Conservation (phyloP, 345 rosid species). For the Citrus sinensis region DVS_A1.0 CM039164.1:15367501-15368000, state of each 20-base stretch:
- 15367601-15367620: too few species aligned
- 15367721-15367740: constrained; percentile 18
- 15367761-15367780: constrained; percentile 86
- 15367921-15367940: background rate
- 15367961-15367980: too few species aligned
- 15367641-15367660: too few species aligned
- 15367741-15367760: constrained; percentile 67
- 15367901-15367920: constrained; percentile 51
- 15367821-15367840: constrained; percentile 32
- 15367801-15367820: constrained; percentile 66
- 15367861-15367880: constrained; percentile 77
- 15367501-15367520: too few species aligned
- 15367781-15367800: constrained; percentile 68
- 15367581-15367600: too few species aligned
- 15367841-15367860: constrained; percentile 77
- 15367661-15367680: too few species aligned
- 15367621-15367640: too few species aligned
- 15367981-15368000: too few species aligned
- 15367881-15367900: constrained; percentile 69
- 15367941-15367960: background rate
- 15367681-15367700: background rate
- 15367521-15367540: too few species aligned
- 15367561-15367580: too few species aligned
- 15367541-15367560: too few species aligned
- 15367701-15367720: background rate